Percentiles rank a stretch among this genome's conserved stretches.
Evolutionary conservation across 176 grass and related monocot species (phyloP).

Genomic region (Oryza officinalis): DNA sequence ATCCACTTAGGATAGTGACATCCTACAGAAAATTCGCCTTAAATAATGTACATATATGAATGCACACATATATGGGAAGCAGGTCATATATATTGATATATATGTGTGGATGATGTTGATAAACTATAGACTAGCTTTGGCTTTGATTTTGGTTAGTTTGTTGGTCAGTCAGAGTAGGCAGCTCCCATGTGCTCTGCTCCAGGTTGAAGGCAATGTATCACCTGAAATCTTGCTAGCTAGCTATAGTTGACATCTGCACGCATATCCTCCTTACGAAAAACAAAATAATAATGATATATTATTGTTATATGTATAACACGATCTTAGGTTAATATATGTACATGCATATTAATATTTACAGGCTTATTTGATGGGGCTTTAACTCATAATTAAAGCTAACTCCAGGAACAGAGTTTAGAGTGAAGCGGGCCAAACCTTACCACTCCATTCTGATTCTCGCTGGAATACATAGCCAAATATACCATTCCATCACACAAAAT

Average conservation of each 20-base stretch:
- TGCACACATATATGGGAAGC: neutral
- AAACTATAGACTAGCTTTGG: neutral
- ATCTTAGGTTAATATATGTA: neutral
- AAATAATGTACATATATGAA: neutral
- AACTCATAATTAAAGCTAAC: too few species aligned
- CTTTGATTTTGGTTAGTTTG: neutral
- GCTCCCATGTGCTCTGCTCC: slow-evolving; percentile 51
- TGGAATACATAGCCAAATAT: neutral
- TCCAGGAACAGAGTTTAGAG: too few species aligned
- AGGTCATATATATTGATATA: neutral
- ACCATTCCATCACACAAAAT: neutral
- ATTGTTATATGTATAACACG: neutral
- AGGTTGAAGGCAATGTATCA: slow-evolving; percentile 45
- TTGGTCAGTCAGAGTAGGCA: slow-evolving; percentile 1
- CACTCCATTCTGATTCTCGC: neutral
- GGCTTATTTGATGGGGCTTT: too few species aligned
- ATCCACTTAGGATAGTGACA: neutral
- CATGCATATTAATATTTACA: neutral
- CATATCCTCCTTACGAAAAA: neutral
- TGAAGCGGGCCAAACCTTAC: too few species aligned
- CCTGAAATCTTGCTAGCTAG: slow-evolving; percentile 31
- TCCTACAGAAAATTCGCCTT: neutral
- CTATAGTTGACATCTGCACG: neutral
- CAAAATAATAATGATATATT: neutral
- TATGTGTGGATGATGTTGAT: neutral